Conservation (phyloP, 371 early-diverging fungal genomes). For the Ordospora pajunii region DNA sequence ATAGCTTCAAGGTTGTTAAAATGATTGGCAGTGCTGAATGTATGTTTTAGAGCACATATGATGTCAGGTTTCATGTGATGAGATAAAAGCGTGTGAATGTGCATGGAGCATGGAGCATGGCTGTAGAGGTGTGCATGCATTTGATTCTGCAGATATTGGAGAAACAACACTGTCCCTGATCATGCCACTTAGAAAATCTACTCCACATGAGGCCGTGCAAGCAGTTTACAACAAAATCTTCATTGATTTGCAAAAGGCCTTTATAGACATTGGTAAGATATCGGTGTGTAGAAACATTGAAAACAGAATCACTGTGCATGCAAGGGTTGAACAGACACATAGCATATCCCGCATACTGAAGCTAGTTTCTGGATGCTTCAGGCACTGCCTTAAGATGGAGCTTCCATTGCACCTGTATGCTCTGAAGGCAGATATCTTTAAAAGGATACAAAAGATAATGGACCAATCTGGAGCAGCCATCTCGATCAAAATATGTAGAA, state of each 20-base stretch:
- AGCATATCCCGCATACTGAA: not conserved
- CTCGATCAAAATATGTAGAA: not conserved
- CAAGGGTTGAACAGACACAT: not conserved
- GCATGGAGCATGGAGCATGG: not conserved
- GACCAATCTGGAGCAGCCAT: not conserved
- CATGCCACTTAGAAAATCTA: not conserved
- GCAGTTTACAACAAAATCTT: slow-evolving; percentile 3
- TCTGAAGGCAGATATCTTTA: not conserved
- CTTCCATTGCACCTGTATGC: slow-evolving; percentile 19
- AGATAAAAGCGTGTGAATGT: not conserved
- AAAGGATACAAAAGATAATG: not conserved
- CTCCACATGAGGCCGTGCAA: not conserved
- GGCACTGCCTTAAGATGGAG: not conserved
- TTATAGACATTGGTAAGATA: not conserved
- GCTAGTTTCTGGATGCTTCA: not conserved
- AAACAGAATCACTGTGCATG: not conserved
- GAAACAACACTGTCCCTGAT: not conserved
- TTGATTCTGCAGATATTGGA: not conserved
- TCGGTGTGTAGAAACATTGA: not conserved
- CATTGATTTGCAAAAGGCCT: not conserved
- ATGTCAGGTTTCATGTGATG: slow-evolving; percentile 1
- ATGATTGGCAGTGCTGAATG: not conserved
- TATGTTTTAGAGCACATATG: slow-evolving; percentile 2
- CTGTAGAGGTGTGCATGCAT: not conserved
- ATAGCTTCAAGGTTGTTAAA: too few species aligned